Evolutionary conservation across 495 filamentous ascomycete species (phyloP).

Genomic region (Talaromyces nanjingensis): DNA sequence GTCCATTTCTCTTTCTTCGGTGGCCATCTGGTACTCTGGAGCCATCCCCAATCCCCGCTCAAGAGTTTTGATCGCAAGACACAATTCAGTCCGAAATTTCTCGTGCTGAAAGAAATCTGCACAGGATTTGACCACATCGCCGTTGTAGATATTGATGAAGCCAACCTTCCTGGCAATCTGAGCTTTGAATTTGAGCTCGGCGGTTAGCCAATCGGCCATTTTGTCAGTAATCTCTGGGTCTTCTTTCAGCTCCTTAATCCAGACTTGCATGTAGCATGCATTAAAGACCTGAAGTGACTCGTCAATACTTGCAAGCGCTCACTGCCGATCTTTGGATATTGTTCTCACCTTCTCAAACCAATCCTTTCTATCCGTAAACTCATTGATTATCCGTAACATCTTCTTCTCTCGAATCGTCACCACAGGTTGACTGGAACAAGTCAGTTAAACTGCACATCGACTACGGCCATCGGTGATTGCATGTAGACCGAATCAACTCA

Average conservation of each 20-base stretch:
- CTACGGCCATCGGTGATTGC: neutral
- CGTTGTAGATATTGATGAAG: constrained; percentile 23
- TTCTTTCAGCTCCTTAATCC: constrained; percentile 26
- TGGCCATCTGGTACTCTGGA: constrained; percentile 12
- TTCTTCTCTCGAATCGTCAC: constrained; percentile 27
- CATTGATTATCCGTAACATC: constrained; percentile 33
- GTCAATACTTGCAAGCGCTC: neutral
- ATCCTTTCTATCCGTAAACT: constrained; percentile 38
- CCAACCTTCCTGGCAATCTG: constrained; percentile 12
- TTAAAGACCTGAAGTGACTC: constrained; percentile 29
- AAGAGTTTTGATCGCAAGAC: constrained; percentile 17
- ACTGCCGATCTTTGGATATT: neutral
- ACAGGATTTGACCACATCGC: constrained; percentile 28
- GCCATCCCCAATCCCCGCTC: constrained; percentile 8
- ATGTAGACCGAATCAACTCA: constrained; percentile 10
- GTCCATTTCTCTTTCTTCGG: constrained; percentile 20
- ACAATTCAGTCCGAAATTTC: constrained; percentile 26
- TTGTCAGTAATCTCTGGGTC: constrained; percentile 26
- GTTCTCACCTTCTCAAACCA: constrained; percentile 31
- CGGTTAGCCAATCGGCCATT: constrained; percentile 46
- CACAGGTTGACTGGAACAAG: constrained; percentile 4
- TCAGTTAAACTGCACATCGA: neutral
- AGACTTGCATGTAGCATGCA: constrained; percentile 28
- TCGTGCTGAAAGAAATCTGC: neutral
- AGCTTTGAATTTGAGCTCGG: constrained; percentile 46